These are phyloP conservation scores for Termitomyces sp. DNA, from an alignment of 1,284 basidiomycete genomes.

Conservation along the genomic window DNA sequence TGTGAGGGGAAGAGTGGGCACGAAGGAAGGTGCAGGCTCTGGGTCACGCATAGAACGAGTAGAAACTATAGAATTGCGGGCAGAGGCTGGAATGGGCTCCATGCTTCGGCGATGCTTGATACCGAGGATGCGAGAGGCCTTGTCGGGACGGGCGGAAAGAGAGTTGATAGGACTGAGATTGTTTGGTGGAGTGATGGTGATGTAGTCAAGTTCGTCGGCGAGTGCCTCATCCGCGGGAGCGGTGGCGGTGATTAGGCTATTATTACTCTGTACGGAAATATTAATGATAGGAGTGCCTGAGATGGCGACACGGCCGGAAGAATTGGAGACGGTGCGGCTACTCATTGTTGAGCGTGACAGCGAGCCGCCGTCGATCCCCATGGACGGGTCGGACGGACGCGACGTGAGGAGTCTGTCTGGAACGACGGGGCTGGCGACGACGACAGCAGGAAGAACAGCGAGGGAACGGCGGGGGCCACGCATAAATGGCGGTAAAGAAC, in stretches of 20 bases:
- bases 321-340: slow-evolving; percentile 11
- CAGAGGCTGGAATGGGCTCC: slow-evolving; percentile 75
- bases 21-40: slow-evolving; percentile 40
- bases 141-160: slow-evolving; percentile 36
- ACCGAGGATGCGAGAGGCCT: slow-evolving; percentile 71
- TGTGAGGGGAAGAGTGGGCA: slow-evolving; percentile 70
- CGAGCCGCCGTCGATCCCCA: slow-evolving; percentile 24
- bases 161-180: slow-evolving; percentile 23
- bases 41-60: slow-evolving; percentile 64
- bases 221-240: slow-evolving; percentile 27
- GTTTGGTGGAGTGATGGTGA: slow-evolving; percentile 42
- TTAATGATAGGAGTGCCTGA: slow-evolving; percentile 36
- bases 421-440: slow-evolving; percentile 27
- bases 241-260: slow-evolving; percentile 19
- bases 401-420: slow-evolving; percentile 30
- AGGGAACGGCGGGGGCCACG: slow-evolving; percentile 17
- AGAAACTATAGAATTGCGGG: slow-evolving; percentile 70
- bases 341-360: slow-evolving; percentile 19
- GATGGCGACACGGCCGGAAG: slow-evolving; percentile 18
- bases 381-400: slow-evolving; percentile 34
- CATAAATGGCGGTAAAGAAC: slow-evolving; percentile 17
- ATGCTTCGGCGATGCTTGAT: slow-evolving; percentile 68
- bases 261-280: slow-evolving; percentile 30
- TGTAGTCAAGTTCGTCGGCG: slow-evolving; percentile 69
- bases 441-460: slow-evolving; percentile 14